Evolutionary conservation across 441 rosid species (phyloP).

Genomic region (Metrosideros polymorpha): DNA sequence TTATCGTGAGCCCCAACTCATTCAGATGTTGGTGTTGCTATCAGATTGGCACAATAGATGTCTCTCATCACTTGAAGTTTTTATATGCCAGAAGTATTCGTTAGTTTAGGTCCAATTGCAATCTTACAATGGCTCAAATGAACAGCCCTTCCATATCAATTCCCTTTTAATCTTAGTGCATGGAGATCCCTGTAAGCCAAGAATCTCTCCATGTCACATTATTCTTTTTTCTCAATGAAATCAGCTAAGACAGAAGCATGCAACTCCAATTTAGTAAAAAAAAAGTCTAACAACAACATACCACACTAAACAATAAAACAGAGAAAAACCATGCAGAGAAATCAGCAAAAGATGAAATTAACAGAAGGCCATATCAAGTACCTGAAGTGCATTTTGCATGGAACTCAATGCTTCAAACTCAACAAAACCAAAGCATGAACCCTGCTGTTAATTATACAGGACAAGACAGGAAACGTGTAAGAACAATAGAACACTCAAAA

Average conservation of each 20-base stretch:
- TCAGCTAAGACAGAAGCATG: background rate
- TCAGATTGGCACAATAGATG: background rate
- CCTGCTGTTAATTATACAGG: constrained; percentile 40
- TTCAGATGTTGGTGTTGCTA: background rate
- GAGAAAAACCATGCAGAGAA: background rate
- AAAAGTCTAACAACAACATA: background rate
- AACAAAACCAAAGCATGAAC: constrained; percentile 91
- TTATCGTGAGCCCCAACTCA: background rate
- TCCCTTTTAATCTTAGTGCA: background rate
- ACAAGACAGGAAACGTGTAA: constrained; percentile 1
- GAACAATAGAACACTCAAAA: constrained; percentile 6
- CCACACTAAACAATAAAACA: background rate
- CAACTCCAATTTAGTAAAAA: background rate
- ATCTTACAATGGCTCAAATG: background rate
- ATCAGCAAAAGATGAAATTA: background rate
- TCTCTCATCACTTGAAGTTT: background rate
- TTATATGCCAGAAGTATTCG: background rate
- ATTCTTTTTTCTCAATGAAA: background rate
- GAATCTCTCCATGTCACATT: background rate
- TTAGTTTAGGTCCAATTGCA: background rate
- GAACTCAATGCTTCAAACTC: constrained; percentile 71
- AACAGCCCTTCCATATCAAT: background rate
- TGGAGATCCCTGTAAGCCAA: background rate
- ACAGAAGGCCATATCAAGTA: constrained; percentile 16
- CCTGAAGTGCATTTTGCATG: constrained; percentile 71